phyloP scores from a whole-genome alignment of 1,284 basidiomycete genomes.

The Cutaneotrichosporon sp. region DNA sequence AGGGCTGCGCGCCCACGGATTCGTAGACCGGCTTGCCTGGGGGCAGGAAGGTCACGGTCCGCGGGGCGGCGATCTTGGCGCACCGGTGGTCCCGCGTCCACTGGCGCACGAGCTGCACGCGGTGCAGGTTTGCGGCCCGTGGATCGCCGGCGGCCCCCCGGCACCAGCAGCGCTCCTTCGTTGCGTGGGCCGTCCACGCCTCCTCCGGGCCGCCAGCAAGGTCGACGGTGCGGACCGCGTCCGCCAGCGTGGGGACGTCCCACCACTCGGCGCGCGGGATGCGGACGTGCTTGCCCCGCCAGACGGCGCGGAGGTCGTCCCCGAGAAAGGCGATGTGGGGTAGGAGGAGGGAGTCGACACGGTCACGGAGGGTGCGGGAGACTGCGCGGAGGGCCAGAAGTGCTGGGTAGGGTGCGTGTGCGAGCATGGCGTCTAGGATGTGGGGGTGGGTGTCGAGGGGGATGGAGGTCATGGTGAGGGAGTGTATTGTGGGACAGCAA shows the following conservation, averaged over 20 bases:
- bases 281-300: background rate
- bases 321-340: background rate
- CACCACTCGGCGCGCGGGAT: background rate
- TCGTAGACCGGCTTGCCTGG: background rate
- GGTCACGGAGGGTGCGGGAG: background rate
- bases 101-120: background rate
- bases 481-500: no score
- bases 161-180: background rate
- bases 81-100: background rate
- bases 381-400: constrained; percentile 10
- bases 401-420: background rate
- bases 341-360: background rate
- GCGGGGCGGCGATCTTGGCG: background rate
- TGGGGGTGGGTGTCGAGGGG: constrained; percentile 12
- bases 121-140: background rate
- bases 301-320: background rate
- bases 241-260: background rate
- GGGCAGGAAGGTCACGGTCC: background rate
- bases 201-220: background rate
- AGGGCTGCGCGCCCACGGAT: no score
- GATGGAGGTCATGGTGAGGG: background rate
- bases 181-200: no score
- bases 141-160: background rate
- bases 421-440: constrained; percentile 13
- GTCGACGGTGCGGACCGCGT: background rate